These are phyloP conservation scores for Microdochium nivale DNA, from an alignment of 2,329 filamentous ascomycete genomes.

Conservation along the genomic window DNA sequence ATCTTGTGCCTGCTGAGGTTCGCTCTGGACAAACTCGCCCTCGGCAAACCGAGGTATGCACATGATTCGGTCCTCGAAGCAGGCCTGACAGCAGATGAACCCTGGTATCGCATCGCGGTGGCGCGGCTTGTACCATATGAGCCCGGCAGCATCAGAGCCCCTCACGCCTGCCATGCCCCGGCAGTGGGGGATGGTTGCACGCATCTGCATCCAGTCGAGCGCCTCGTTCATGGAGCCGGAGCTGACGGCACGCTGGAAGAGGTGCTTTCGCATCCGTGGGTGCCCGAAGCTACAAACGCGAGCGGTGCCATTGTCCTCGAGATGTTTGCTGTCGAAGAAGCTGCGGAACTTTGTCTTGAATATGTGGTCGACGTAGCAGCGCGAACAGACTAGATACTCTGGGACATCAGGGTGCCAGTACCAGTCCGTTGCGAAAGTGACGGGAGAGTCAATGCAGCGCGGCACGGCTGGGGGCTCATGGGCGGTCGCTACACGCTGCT, in stretches of 20 bases:
- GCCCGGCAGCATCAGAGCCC: conserved; percentile 2
- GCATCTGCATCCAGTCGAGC: conserved; percentile 18
- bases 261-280: conserved; percentile 21
- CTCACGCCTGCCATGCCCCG: conserved; percentile 9
- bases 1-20: conserved; percentile 4
- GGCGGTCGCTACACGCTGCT: background rate
- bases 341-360: conserved; percentile 16
- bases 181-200: conserved; percentile 10
- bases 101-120: conserved; percentile 6
- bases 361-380: conserved; percentile 30
- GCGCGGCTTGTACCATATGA: conserved; percentile 10
- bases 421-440: conserved; percentile 24
- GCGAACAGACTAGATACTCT: conserved; percentile 27
- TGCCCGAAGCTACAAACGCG: conserved; percentile 20
- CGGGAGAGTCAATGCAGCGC: conserved; percentile 18
- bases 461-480: conserved; percentile 8
- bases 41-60: conserved; percentile 3
- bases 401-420: conserved; percentile 23
- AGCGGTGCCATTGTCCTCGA: conserved; percentile 12
- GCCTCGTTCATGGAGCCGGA: conserved; percentile 15
- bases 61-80: conserved; percentile 12
- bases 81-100: conserved; percentile 12
- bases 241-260: conserved; percentile 23
- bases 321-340: conserved; percentile 16
- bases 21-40: conserved; percentile 4